Conservation (phyloP, 768 basidiomycete species). For the Trametes sanguinea region DNA sequence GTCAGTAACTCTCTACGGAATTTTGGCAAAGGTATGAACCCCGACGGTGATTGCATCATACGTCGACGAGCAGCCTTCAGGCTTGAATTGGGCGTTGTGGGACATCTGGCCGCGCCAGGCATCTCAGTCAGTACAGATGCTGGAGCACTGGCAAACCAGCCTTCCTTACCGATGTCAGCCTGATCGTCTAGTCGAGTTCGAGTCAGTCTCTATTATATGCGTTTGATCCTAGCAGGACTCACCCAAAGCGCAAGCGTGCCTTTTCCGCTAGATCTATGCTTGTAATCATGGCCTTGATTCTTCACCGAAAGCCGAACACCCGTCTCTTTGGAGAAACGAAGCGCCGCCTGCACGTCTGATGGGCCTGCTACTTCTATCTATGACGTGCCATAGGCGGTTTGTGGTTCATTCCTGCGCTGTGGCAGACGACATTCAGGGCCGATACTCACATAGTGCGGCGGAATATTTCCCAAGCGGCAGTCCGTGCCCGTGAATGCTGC, state of each 20-base stretch:
- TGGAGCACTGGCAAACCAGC: no score
- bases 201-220: background rate
- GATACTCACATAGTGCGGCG: conserved; percentile 30
- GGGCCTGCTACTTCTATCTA: conserved; percentile 31
- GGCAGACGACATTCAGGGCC: background rate
- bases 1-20: background rate
- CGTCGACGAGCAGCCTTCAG: conserved; percentile 24
- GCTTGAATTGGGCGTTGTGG: conserved; percentile 18
- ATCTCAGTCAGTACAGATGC: no score
- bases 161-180: no score
- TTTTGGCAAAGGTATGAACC: conserved; percentile 13
- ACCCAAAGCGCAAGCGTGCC: background rate
- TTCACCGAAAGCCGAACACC: conserved; percentile 34
- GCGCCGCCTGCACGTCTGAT: conserved; percentile 31
- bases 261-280: background rate
- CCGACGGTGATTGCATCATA: conserved; percentile 36
- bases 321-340: conserved; percentile 28
- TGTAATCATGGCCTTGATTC: conserved; percentile 29
- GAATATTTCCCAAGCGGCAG: conserved; percentile 32
- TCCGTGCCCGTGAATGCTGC: conserved; percentile 20
- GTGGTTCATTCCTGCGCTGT: no score
- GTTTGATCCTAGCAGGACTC: background rate
- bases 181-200: no score
- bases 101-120: conserved; percentile 10
- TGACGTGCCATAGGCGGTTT: no score